Base-by-base conservation (phyloP, 2,329 filamentous ascomycete species). In the Stemphylium vesicarium region DNA sequence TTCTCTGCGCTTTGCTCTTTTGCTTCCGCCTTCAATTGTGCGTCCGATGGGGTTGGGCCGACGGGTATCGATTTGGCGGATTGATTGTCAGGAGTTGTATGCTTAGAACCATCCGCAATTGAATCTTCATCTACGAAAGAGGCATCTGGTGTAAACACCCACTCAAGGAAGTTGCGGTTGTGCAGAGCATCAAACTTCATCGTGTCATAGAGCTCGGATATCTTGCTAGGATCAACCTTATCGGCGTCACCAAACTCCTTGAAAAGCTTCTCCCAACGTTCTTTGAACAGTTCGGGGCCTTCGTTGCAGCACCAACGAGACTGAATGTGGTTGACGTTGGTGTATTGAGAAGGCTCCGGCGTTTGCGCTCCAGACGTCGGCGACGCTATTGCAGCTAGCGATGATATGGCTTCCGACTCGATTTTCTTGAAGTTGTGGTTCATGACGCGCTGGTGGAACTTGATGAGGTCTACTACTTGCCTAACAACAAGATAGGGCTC, bases 101-200 rank as follows among this genome's bases (percentile, higher is more conserved):
- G 59, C 50, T 78, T 77, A 2, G 70, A 63, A 36, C 72, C 64
- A 38, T 75, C 74, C 36, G 67, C 66, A 6, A 75, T 26, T 1
- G 71, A 62, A 6, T 78, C 72, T 47, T 94, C 90, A 49, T 90
- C 89, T 10, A 94, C 80, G 77, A 96, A 91, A 54, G 82, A 83
- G 67, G 86, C 88, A 31, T 91, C 88, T 1, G 95, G 95, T 13
- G 92, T 96, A 66, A 99, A 99, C 0, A 97, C 89, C 91, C 95
- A 98, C 75, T 99, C 95, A 4, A 99, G 80, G 69, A 99, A 99
- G 59, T 92, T 91, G 2, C 95, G 88, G 72, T 99, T 99, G 77
- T 99, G 96, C 12, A 99, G 82, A 1, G 95, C 95, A 74, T 99
- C 95, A 62, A 98, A 99, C 76, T 99, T 99, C 95, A 99, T 98